Base-by-base conservation (phyloP, 139 green algal genomes). In the Diplosphaera chodatii region DNA sequence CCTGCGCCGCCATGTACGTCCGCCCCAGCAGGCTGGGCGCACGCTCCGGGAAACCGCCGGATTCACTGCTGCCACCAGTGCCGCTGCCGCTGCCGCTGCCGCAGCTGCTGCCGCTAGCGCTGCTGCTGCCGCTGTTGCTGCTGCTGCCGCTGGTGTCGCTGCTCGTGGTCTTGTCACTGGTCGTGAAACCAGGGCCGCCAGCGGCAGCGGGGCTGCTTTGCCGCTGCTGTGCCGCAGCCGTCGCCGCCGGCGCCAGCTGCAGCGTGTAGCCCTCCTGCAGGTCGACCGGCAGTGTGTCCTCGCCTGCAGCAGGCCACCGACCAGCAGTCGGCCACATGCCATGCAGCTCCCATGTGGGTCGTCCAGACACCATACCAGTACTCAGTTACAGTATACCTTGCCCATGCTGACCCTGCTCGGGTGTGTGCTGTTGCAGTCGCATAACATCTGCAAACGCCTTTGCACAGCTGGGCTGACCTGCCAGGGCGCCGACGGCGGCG, bases 1-100 rank as follows among this genome's bases (percentile, higher is more conserved):
- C 73, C 30, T 87, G 80, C 22, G 79, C 80, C 1, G 88, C 85
- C 18, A 95, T 55, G 82, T 97, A 97, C 2, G 83, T 80, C 15
- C 77, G 40, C 0, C 91, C 91, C 21, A 97, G 80, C 28, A 97
- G 69, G 63, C 88, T 94, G 16, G 88, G 89, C 0, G 75, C 25
- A 23, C 25, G 31, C 4, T 76, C 40, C 31, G 56, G 13, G 30
- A 55, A n/a, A 23, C 22, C 22, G 25, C 5, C 31, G 27, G 29
- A 4, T 20, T 21, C 48, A 31, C 4, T 23, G 40, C 5, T 40
- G 31, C 21, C 30, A 40, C 40, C n/a, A 29, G 22, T 8, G 55
- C 27, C 15, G 48, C 37, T 23, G 20, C 2, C 1, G 4, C 25
- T 2, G 40, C 15, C 23, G 25, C 22, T 32, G 40, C 23, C 20